These are phyloP conservation scores for Penicillium coffeae DNA, from an alignment of 495 filamentous ascomycete species.

Conservation along the genomic window DNA sequence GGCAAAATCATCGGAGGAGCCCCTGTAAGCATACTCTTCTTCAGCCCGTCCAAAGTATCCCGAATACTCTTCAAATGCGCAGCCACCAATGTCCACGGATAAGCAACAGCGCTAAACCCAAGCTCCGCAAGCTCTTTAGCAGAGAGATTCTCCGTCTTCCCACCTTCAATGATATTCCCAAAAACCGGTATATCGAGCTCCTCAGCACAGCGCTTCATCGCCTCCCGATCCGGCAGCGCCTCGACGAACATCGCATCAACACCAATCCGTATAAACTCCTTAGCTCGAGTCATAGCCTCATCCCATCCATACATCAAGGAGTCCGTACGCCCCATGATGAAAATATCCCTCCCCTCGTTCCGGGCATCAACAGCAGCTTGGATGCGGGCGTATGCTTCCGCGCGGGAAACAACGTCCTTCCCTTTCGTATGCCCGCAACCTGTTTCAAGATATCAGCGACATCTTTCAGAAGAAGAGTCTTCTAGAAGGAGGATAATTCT, in stretches of 20 bases:
- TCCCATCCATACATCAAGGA: constrained; percentile 36
- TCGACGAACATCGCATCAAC: constrained; percentile 41
- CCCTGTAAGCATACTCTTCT: constrained; percentile 1
- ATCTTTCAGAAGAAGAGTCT: no score
- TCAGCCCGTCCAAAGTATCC: constrained; percentile 2
- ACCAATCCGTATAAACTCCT: constrained; percentile 34
- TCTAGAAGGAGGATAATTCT: no score
- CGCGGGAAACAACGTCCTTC: constrained; percentile 39
- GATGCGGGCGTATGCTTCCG: constrained; percentile 38
- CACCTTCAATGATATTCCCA: constrained; percentile 44
- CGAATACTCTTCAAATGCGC: constrained; percentile 2
- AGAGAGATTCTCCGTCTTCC: constrained; percentile 16
- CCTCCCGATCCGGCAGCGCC: constrained; percentile 36
- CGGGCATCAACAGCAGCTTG: constrained; percentile 38
- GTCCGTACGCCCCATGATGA: constrained; percentile 41
- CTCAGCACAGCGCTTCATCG: constrained; percentile 31
- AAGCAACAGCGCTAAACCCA: not conserved
- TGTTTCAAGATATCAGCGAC: constrained; percentile 9
- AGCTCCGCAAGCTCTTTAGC: constrained; percentile 1
- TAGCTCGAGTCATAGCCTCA: constrained; percentile 32
- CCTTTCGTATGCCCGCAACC: constrained; percentile 45
- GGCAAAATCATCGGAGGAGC: constrained; percentile 1
- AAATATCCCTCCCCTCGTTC: constrained; percentile 39
- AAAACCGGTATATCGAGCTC: constrained; percentile 35
- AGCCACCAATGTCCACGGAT: constrained; percentile 3